Evolutionary conservation across 768 basidiomycete species (phyloP).

Genomic region (Ephemerocybe angulata): DNA sequence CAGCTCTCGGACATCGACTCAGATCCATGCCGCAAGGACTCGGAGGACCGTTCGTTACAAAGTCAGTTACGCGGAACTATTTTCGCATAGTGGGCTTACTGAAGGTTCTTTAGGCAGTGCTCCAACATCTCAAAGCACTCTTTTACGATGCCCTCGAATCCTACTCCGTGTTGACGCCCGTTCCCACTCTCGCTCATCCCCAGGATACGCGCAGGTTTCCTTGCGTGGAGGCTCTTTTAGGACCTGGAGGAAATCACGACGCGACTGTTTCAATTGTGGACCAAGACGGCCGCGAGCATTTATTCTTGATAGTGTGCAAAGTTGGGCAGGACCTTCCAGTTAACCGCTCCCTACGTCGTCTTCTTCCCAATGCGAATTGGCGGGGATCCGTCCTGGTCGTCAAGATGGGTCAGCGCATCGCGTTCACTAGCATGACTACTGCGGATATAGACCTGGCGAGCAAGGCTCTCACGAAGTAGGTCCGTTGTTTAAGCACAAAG

Average conservation of each 20-base stretch:
- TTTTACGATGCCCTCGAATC: background rate
- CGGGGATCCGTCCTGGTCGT: background rate
- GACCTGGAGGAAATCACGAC: background rate
- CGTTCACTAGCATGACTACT: background rate
- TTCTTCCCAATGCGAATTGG: background rate
- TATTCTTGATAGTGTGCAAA: background rate
- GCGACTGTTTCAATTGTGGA: background rate
- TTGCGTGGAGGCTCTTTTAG: background rate
- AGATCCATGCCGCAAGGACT: too few species aligned
- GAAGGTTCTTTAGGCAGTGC: background rate
- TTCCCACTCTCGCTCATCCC: background rate
- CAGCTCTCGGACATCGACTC: too few species aligned
- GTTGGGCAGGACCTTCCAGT: background rate
- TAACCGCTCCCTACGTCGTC: background rate
- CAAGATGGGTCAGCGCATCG: background rate
- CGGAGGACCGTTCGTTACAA: too few species aligned
- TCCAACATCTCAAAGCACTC: background rate
- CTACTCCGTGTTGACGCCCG: background rate
- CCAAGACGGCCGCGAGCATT: background rate
- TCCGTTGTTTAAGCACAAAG: too few species aligned
- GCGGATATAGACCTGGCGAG: background rate
- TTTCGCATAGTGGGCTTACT: too few species aligned
- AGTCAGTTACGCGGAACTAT: too few species aligned
- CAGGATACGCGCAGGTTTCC: background rate
- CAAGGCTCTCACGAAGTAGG: background rate